A percentile compares a stretch with the other conserved stretches of the same genome.
These are phyloP conservation scores for Penicillium concentricum DNA, from an alignment of 2,329 filamentous ascomycete species.

Conservation along the genomic window DNA sequence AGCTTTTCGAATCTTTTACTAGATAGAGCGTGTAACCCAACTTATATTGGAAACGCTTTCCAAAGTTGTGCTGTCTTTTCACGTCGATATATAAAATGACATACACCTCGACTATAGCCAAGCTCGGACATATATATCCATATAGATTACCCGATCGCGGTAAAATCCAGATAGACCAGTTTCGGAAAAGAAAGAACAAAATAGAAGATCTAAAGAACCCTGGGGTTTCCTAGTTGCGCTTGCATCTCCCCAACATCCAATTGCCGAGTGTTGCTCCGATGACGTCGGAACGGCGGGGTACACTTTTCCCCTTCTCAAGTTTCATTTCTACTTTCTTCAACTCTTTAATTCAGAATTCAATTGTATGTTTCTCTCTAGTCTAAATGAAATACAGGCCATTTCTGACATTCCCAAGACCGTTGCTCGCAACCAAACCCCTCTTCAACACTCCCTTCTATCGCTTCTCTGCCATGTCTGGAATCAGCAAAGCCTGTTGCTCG, in stretches of 20 bases:
- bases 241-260: neutral
- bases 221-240: neutral
- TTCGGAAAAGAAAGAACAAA: neutral
- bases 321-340: neutral
- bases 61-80: neutral
- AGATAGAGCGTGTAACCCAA: neutral
- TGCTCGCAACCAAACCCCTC: slow-evolving; percentile 11
- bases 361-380: neutral
- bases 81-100: neutral
- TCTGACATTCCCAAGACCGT: slow-evolving; percentile 27
- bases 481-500: slow-evolving; percentile 49
- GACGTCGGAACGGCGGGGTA: slow-evolving; percentile 23
- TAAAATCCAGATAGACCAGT: too few species aligned
- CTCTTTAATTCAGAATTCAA: neutral
- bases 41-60: too few species aligned
- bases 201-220: neutral
- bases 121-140: neutral
- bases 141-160: neutral
- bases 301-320: neutral
- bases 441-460: slow-evolving; percentile 19
- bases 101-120: neutral
- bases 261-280: slow-evolving; percentile 18
- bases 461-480: slow-evolving; percentile 37
- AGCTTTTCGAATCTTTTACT: neutral
- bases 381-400: slow-evolving; percentile 4